A percentile compares a stretch with the other conserved stretches of the same genome.
phyloP scores from a whole-genome alignment of 1,284 basidiomycete genomes.

The Irpex sp. region DNA sequence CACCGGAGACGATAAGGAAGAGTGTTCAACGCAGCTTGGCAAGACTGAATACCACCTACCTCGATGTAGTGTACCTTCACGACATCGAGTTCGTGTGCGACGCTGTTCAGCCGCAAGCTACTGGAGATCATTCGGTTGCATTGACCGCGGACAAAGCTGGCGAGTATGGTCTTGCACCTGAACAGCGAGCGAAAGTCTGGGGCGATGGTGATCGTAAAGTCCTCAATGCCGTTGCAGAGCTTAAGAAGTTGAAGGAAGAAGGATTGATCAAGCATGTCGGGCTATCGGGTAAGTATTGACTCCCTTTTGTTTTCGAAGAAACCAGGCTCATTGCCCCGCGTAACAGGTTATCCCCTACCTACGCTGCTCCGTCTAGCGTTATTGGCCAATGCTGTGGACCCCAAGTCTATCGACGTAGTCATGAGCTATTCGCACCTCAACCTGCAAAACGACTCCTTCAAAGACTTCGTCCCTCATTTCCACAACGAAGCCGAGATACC shows the following conservation, averaged over 20 bases:
- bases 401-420: constrained; percentile 74
- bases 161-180: constrained; percentile 59
- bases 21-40: constrained; percentile 72
- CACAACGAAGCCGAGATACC: constrained; percentile 59
- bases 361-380: constrained; percentile 82
- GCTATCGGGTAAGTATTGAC: constrained; percentile 62
- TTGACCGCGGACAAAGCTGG: constrained; percentile 41
- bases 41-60: constrained; percentile 76
- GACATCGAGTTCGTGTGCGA: constrained; percentile 88
- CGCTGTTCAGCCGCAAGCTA: constrained; percentile 43
- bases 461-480: constrained; percentile 60
- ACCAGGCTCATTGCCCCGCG: not conserved
- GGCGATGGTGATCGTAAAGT: constrained; percentile 82
- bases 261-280: constrained; percentile 82
- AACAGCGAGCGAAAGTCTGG: constrained; percentile 54
- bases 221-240: constrained; percentile 68
- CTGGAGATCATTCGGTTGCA: constrained; percentile 56
- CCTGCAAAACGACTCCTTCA: constrained; percentile 75
- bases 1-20: constrained; percentile 62
- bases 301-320: constrained; percentile 8
- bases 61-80: constrained; percentile 89
- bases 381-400: constrained; percentile 63
- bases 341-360: constrained; percentile 85
- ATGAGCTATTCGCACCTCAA: constrained; percentile 88
- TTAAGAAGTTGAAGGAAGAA: constrained; percentile 75